Evolutionary conservation across 352 stramenopile genomes (phyloP), one percentile per base, ranked within the genome.

Genomic region (Globisporangium irregulare): DNA sequence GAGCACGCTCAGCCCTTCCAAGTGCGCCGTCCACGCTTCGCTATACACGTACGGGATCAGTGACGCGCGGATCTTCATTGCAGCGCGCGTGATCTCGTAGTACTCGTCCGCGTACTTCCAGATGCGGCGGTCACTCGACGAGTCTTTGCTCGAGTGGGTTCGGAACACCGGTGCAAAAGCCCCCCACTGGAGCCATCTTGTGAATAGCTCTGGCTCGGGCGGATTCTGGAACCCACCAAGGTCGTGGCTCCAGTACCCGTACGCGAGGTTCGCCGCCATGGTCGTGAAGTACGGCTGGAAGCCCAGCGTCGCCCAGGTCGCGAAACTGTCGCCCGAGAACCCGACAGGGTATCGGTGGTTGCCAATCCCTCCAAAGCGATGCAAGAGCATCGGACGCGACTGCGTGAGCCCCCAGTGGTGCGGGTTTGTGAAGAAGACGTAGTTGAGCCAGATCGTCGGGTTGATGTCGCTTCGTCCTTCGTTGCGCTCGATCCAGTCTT

Each of bases 11-110:
- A 89, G 20, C 3, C 74, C 74, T 4, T 68, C 71, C 8, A 76
- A 51, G 60, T 83, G 65, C 14, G 69, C 64, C 6, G 57, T 59
- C 24, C 68, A 66, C 1, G 73, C 74, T 41, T 74, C 66, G 15
- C 67, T 80, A 65, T 88, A 89, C 8, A 81, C 70, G 51, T 87
- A 87, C n/a, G 80, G 79, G 18, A 85, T 58, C 25, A 89, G 56
- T 18, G 59, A 54, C 2, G 69, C 64, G 6, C 79, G 78, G 4
- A 79, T 48, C 43, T 73, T 22, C 66, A 87, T 71, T 15, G 70
- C 71, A 0, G 51, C 43, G 10, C 76, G 73, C 25, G 74, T 64
- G 34, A 78, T 62, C 43, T 79, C 68, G 54, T 78, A 81, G 54
- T 67, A 67, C 12, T 68, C 48, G 50, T 79, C 58, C 20, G 63